Evolutionary conservation across 345 rosid genomes (phyloP).

Genomic region (Euphorbia tirucalli): DNA sequence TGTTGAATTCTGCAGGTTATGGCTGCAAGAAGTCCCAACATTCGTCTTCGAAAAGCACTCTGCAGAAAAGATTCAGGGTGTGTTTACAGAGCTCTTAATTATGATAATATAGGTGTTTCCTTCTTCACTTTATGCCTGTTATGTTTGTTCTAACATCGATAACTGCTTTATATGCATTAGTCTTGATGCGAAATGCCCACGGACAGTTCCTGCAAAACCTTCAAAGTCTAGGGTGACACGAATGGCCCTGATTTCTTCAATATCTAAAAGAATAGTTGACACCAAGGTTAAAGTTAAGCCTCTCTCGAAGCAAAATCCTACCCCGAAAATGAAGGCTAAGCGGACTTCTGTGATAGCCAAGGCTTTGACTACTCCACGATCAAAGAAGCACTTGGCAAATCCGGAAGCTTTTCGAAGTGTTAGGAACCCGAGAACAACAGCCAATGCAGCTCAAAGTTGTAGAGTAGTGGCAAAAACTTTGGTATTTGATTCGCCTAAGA

Average conservation of each 20-base stretch:
- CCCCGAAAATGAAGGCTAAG: slow-evolving; percentile 49
- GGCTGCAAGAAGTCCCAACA: slow-evolving; percentile 96
- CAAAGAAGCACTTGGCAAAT: slow-evolving; percentile 46
- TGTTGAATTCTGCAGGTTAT: slow-evolving; percentile 55
- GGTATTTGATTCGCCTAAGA: slow-evolving; percentile 84
- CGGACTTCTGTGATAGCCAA: slow-evolving; percentile 34
- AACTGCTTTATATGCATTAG: slow-evolving; percentile 24
- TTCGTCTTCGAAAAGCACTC: slow-evolving; percentile 61
- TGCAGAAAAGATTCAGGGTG: slow-evolving; percentile 51
- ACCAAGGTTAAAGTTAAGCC: slow-evolving; percentile 39
- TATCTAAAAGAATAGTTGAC: slow-evolving; percentile 50
- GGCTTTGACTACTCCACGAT: slow-evolving; percentile 61
- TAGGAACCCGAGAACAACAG: slow-evolving; percentile 46
- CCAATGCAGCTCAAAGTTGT: slow-evolving; percentile 35
- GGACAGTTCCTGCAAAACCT: slow-evolving; percentile 77
- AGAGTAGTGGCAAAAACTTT: slow-evolving; percentile 58
- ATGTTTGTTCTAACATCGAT: neutral
- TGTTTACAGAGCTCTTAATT: neutral
- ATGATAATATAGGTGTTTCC: neutral
- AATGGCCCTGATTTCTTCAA: slow-evolving; percentile 72
- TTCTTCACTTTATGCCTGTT: neutral
- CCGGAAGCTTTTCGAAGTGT: slow-evolving; percentile 57
- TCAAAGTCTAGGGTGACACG: slow-evolving; percentile 59
- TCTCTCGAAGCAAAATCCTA: slow-evolving; percentile 26
- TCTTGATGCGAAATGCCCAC: slow-evolving; percentile 58